These are phyloP conservation scores for Phytophthora multivora DNA, from an alignment of 352 stramenopile species.

Conservation along the genomic window DNA sequence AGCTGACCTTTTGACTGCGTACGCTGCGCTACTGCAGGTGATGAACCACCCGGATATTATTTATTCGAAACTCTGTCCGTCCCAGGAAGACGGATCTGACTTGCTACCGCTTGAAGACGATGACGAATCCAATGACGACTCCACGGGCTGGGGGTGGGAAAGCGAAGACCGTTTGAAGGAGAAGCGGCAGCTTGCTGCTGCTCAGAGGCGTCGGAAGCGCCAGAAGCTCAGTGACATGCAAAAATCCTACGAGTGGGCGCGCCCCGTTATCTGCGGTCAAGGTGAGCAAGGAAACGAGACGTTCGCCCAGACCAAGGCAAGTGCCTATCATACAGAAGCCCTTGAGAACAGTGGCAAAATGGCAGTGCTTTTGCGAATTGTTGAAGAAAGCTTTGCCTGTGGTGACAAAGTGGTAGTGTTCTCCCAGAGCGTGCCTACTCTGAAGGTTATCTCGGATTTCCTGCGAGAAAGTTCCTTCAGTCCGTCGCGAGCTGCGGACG, in stretches of 20 bases:
- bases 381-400: conserved; percentile 71
- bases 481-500: conserved; percentile 33
- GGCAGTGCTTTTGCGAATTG: conserved; percentile 71
- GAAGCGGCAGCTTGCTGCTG: conserved; percentile 52
- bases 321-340: conserved; percentile 50
- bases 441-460: conserved; percentile 82
- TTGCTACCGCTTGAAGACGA: conserved; percentile 33
- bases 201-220: conserved; percentile 55
- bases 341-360: conserved; percentile 85
- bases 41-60: conserved; percentile 92
- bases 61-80: conserved; percentile 64
- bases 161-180: conserved; percentile 63
- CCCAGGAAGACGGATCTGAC: conserved; percentile 22
- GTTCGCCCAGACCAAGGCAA: not conserved
- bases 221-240: conserved; percentile 68
- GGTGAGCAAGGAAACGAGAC: not conserved
- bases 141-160: conserved; percentile 67
- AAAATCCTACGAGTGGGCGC: conserved; percentile 74
- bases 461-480: conserved; percentile 62
- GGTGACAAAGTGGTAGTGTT: conserved; percentile 90
- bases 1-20: conserved; percentile 78
- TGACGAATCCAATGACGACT: conserved; percentile 38
- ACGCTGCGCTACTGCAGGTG: conserved; percentile 78
- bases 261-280: conserved; percentile 44
- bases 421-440: conserved; percentile 85